Base-by-base conservation (phyloP, 2,329 filamentous ascomycete species). In the Ustilaginoidea virens region DNA sequence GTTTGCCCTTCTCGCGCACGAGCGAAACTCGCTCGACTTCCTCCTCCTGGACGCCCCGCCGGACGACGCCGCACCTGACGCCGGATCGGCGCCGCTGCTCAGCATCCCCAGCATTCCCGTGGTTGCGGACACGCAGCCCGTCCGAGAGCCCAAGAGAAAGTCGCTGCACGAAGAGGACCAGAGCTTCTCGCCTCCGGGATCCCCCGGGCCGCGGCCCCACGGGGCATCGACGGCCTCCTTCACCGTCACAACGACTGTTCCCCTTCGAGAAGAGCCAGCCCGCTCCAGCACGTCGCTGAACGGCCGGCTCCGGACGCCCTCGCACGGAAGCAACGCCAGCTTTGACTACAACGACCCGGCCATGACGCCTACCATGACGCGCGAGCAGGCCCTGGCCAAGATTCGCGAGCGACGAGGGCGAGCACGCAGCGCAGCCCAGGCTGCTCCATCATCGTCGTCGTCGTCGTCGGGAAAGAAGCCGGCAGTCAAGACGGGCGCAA, bases 381-480 rank as follows among this genome's bases (percentile, higher is more conserved):
- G 80, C 30, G 80, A 83, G 48, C 65, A 83, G 49, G 80, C 80
- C 4, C 63, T 87, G 11, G 76, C 76, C 31, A 72, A 76, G 47
- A 86, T 87, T 39, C 66, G 74, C 30, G 74, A 81, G 53, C 63
- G 80, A 17, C 59, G 80, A 30, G 78, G 77, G 5, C 60, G 80
- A 25, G 77, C 80, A 32, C 65, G 72, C 39, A 81, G 75, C 47
- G 68, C 77, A 33, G 72, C 73, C 4, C 63, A 71, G 29, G 71
- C 69, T 3, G 64, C 69, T 5, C 56, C 64, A 34, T 78, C 76
- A 12, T 56, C 64, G 34, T 78, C 75, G 13, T 56, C 64, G 33
- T 78, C 76, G 13, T 56, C 64, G 34, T 78, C 75, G 13, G 43
- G 47, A 6, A 57, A 61, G 36, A 71, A 66, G 51, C 63, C 66